phyloP scores from a whole-genome alignment of 257 asterid genomes.

The Leonotis leonurus region DNA sequence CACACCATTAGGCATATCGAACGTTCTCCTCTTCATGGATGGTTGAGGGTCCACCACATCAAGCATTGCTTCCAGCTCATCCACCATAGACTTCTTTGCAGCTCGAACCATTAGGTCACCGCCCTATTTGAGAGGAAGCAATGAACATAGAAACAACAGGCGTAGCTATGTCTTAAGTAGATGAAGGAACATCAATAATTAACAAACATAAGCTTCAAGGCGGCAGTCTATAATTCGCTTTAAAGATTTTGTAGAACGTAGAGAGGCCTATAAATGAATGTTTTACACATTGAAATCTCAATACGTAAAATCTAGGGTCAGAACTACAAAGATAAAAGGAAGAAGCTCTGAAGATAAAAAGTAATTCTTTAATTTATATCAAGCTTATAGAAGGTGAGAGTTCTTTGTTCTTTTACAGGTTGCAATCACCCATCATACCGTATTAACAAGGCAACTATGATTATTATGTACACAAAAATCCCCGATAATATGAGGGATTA shows the following conservation, averaged over 20 bases:
- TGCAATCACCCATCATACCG: too few species aligned
- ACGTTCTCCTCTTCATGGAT: constrained; percentile 66
- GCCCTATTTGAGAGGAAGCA: constrained; percentile 37
- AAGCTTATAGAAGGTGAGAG: not conserved
- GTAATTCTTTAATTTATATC: too few species aligned
- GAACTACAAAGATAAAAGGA: not conserved
- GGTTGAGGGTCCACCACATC: constrained; percentile 87
- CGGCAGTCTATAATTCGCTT: not conserved
- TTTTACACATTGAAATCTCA: not conserved
- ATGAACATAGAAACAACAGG: not conserved
- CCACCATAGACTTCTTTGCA: constrained; percentile 70
- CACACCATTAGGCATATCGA: constrained; percentile 75
- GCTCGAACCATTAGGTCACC: constrained; percentile 71
- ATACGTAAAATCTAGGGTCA: not conserved
- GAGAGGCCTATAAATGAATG: not conserved
- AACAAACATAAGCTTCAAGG: not conserved
- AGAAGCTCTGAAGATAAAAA: too few species aligned
- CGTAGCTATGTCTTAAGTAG: not conserved
- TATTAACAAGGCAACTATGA: not conserved
- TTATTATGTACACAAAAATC: not conserved
- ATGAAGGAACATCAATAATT: not conserved
- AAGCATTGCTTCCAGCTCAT: constrained; percentile 94
- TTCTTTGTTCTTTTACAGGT: too few species aligned
- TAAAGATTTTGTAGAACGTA: not conserved
- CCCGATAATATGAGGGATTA: not conserved